phyloP scores from a whole-genome alignment of 768 basidiomycete genomes.

The Vararia minispora region DNA sequence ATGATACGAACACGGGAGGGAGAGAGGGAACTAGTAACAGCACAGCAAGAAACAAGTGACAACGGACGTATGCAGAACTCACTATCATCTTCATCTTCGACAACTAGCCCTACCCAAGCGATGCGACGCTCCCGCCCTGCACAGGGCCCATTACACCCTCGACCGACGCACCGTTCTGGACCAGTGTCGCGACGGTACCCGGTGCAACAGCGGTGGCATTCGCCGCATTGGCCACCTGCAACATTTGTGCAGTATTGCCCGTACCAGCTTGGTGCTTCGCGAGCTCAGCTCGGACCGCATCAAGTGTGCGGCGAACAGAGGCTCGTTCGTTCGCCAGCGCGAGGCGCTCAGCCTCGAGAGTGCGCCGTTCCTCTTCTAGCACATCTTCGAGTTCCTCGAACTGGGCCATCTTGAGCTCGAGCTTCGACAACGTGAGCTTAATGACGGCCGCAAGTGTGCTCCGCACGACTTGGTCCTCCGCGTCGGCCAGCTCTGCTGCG shows the following conservation, averaged over 20 bases:
- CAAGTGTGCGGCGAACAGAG: conserved; percentile 59
- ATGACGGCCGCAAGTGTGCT: conserved; percentile 74
- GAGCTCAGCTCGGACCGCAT: conserved; percentile 54
- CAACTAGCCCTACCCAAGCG: no score
- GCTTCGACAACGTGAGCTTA: conserved; percentile 73
- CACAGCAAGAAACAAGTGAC: no score
- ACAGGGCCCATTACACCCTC: conserved; percentile 48
- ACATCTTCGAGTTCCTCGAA: conserved; percentile 92
- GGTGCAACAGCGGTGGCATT: conserved; percentile 31
- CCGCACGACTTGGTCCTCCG: conserved; percentile 76
- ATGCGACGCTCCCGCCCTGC: conserved; percentile 41
- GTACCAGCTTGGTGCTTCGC: conserved; percentile 35
- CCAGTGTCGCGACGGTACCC: conserved; percentile 45
- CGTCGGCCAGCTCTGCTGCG: conserved; percentile 65
- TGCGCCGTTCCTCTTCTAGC: conserved; percentile 81
- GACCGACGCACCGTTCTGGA: conserved; percentile 30
- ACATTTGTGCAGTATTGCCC: no score
- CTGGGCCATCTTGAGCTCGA: conserved; percentile 90
- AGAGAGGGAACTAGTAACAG: no score
- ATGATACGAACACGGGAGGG: no score
- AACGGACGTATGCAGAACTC: no score
- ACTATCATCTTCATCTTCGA: no score
- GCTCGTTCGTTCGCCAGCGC: conserved; percentile 72
- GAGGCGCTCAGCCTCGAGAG: conserved; percentile 74
- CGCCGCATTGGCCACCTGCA: conserved; percentile 17